Evolutionary conservation across 352 stramenopile genomes (phyloP).

Genomic region (Globisporangium acanthophoron): DNA sequence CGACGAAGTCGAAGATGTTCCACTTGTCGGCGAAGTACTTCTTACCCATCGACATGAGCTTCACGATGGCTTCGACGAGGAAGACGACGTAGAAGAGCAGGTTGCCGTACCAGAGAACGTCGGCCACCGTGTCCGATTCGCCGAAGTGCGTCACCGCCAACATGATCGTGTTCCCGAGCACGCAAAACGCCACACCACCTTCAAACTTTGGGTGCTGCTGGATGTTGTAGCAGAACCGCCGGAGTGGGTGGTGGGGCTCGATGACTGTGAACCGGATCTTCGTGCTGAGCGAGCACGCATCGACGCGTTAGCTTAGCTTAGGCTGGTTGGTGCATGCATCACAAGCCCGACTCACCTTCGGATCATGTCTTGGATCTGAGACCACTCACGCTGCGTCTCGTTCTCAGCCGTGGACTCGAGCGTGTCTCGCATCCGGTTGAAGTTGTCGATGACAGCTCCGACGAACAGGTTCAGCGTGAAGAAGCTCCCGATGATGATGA

Average conservation of each 20-base stretch:
- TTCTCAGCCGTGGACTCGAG: constrained; percentile 41
- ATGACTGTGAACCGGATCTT: constrained; percentile 22
- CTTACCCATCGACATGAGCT: constrained; percentile 52
- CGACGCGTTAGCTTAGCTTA: neutral
- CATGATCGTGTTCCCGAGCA: constrained; percentile 37
- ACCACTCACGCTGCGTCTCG: constrained; percentile 66
- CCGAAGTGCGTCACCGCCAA: constrained; percentile 34
- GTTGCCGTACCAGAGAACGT: constrained; percentile 20
- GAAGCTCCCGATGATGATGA: constrained; percentile 83
- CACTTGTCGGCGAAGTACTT: constrained; percentile 56
- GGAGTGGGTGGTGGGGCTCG: constrained; percentile 18
- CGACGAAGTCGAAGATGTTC: constrained; percentile 68
- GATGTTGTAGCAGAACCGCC: constrained; percentile 22
- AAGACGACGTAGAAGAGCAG: constrained; percentile 58
- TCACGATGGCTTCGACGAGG: constrained; percentile 51
- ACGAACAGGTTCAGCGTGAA: constrained; percentile 89
- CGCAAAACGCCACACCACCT: constrained; percentile 22
- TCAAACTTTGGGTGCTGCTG: constrained; percentile 31
- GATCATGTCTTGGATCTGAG: constrained; percentile 38
- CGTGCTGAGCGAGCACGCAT: constrained; percentile 6
- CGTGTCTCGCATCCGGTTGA: constrained; percentile 54
- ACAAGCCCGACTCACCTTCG: constrained; percentile 11
- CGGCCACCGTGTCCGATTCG: constrained; percentile 14
- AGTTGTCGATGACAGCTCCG: constrained; percentile 87
- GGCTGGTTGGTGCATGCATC: neutral